Percentiles rank a stretch among this genome's conserved stretches.
phyloP scores from a whole-genome alignment of 306 rosid species.

The Quillaja saponaria region DNA sequence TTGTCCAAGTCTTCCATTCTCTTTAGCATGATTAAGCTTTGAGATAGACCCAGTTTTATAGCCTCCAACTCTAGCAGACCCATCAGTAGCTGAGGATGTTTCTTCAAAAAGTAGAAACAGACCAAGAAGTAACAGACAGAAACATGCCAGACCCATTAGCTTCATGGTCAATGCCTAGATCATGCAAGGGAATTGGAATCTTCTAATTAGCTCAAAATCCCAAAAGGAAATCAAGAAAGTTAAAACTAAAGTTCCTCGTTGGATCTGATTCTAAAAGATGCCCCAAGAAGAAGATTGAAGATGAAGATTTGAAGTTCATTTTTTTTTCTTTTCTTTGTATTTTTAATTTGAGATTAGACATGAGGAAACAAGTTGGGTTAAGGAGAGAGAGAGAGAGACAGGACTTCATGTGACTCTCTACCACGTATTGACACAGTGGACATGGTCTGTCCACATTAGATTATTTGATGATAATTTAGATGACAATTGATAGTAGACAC shows the following conservation, averaged over 20 bases:
- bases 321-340: too few relatives aligned
- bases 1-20: conserved; percentile 2
- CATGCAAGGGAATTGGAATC: conserved; percentile 27
- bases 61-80: conserved; percentile 24
- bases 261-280: conserved; percentile 11
- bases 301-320: too few relatives aligned
- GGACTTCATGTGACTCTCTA: too few relatives aligned
- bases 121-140: conserved; percentile 12
- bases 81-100: conserved; percentile 16
- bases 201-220: conserved; percentile 19
- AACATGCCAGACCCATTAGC: conserved; percentile 21
- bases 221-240: neutral
- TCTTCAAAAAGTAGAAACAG: conserved; percentile 1
- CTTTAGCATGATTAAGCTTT: neutral
- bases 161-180: conserved; percentile 5
- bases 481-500: too few relatives aligned
- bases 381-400: too few relatives aligned
- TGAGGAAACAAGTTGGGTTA: too few relatives aligned
- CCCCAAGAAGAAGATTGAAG: neutral
- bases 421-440: too few relatives aligned
- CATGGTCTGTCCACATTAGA: too few relatives aligned
- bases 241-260: neutral
- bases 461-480: too few relatives aligned
- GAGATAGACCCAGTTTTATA: conserved; percentile 23
- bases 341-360: too few relatives aligned